phyloP scores from a whole-genome alignment of 768 basidiomycete genomes.

The Cystobasidium onofrii region DNA sequence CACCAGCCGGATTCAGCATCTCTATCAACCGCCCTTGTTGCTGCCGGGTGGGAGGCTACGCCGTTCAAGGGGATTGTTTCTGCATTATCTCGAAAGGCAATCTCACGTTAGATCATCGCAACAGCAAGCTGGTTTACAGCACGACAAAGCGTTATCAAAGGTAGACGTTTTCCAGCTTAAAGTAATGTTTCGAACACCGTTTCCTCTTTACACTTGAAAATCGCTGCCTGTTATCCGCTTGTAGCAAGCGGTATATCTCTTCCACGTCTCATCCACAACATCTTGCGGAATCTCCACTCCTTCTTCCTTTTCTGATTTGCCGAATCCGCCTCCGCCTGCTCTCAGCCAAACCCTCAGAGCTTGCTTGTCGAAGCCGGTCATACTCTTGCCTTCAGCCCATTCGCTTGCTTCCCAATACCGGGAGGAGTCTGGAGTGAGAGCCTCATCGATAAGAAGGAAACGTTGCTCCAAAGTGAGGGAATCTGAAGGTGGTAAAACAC shows the following conservation, averaged over 20 bases:
- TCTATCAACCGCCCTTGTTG: not conserved
- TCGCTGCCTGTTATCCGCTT: conserved; percentile 47
- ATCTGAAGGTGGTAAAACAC: conserved; percentile 54
- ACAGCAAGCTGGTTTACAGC: too few species aligned
- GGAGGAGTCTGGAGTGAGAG: conserved; percentile 94
- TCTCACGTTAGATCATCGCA: too few species aligned
- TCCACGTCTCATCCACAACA: conserved; percentile 67
- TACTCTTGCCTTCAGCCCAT: conserved; percentile 65
- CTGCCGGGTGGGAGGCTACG: not conserved
- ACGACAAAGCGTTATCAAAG: too few species aligned
- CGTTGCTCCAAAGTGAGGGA: conserved; percentile 45
- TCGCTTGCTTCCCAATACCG: conserved; percentile 81
- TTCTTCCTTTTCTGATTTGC: conserved; percentile 59
- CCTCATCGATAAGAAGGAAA: conserved; percentile 86
- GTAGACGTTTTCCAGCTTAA: too few species aligned
- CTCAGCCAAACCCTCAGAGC: conserved; percentile 86
- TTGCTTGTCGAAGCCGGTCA: conserved; percentile 95
- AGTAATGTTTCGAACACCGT: too few species aligned
- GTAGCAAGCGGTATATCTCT: conserved; percentile 68
- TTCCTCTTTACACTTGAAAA: conserved; percentile 19
- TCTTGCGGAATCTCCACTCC: conserved; percentile 71
- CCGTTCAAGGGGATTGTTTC: too few species aligned
- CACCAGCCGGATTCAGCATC: not conserved
- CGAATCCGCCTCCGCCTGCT: conserved; percentile 55
- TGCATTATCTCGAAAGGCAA: too few species aligned